phyloP scores from a whole-genome alignment of 2,329 filamentous ascomycete genomes.

The Xylariales sp. region DNA sequence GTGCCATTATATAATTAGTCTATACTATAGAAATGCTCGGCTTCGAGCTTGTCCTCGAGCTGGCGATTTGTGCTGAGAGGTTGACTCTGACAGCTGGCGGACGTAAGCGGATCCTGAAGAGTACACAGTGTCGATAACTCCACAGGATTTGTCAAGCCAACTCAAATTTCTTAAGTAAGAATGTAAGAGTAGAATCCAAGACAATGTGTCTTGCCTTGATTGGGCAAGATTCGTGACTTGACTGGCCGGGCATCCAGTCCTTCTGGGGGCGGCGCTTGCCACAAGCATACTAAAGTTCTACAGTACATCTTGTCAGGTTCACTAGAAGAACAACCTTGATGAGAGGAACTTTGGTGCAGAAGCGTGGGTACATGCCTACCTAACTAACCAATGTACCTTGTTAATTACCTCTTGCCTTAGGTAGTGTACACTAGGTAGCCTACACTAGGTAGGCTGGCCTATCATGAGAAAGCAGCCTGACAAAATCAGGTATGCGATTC shows the following conservation, averaged over 20 bases:
- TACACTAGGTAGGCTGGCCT: too few relatives aligned
- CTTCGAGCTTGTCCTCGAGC: constrained; percentile 10
- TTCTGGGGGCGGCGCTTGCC: constrained; percentile 13
- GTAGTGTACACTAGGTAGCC: too few relatives aligned
- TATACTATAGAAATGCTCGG: constrained; percentile 5
- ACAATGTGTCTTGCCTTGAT: constrained; percentile 40
- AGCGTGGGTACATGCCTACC: neutral
- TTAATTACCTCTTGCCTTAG: too few relatives aligned
- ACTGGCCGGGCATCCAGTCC: constrained; percentile 17
- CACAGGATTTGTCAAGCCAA: constrained; percentile 33
- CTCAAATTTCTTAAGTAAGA: constrained; percentile 35
- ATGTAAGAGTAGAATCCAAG: constrained; percentile 26
- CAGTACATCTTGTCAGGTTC: constrained; percentile 11
- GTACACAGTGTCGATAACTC: constrained; percentile 3
- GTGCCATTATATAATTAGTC: too few relatives aligned
- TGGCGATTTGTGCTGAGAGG: neutral
- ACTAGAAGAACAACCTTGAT: constrained; percentile 1
- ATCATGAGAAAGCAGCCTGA: neutral
- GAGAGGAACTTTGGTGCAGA: neutral
- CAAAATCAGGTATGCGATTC: neutral
- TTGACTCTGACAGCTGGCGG: constrained; percentile 9
- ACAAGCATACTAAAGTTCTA: constrained; percentile 13
- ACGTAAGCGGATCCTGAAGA: constrained; percentile 1
- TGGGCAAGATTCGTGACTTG: constrained; percentile 23
- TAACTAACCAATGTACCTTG: too few relatives aligned